A percentile compares a stretch with the other conserved stretches of the same genome.
Conservation (phyloP, 495 filamentous ascomycete species). For the Neurospora sp. region DNA sequence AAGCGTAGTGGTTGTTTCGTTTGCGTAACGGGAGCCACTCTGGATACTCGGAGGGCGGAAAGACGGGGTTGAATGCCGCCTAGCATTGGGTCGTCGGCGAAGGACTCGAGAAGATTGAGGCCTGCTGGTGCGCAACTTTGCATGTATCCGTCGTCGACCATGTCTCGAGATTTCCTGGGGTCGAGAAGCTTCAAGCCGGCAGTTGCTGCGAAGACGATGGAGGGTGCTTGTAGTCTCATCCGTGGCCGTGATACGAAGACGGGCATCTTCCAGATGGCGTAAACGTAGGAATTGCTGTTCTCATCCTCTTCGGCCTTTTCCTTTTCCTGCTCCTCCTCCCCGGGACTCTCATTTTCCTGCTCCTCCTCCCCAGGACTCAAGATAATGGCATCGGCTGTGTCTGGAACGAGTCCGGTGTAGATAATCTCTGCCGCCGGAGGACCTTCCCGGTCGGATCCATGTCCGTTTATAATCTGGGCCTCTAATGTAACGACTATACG, state of each 20-base stretch:
- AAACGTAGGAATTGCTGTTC: slow-evolving; percentile 33
- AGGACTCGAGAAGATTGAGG: slow-evolving; percentile 71
- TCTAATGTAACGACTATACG: slow-evolving; percentile 61
- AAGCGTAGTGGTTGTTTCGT: slow-evolving; percentile 45
- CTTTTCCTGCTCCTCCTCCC: slow-evolving; percentile 33
- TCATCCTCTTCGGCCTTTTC: slow-evolving; percentile 25
- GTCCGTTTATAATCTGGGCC: slow-evolving; percentile 56
- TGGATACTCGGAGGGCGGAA: slow-evolving; percentile 67
- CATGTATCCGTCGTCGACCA: slow-evolving; percentile 60
- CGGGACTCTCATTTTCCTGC: slow-evolving; percentile 14
- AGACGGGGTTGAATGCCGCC: slow-evolving; percentile 59
- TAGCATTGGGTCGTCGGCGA: slow-evolving; percentile 58
- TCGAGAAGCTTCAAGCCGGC: slow-evolving; percentile 55
- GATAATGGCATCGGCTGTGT: slow-evolving; percentile 51
- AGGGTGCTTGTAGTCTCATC: slow-evolving; percentile 67
- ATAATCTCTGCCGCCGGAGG: slow-evolving; percentile 53
- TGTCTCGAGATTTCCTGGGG: slow-evolving; percentile 32
- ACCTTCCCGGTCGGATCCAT: slow-evolving; percentile 30
- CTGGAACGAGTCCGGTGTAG: slow-evolving; percentile 50
- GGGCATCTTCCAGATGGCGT: slow-evolving; percentile 72
- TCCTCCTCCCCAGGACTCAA: slow-evolving; percentile 38
- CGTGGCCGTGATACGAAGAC: slow-evolving; percentile 70
- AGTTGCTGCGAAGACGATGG: slow-evolving; percentile 64
- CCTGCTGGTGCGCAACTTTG: slow-evolving; percentile 64
- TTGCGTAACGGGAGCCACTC: slow-evolving; percentile 54